Evolutionary conservation across 2,329 filamentous ascomycete genomes (phyloP).

Genomic region (Leptographium radiaticola): DNA sequence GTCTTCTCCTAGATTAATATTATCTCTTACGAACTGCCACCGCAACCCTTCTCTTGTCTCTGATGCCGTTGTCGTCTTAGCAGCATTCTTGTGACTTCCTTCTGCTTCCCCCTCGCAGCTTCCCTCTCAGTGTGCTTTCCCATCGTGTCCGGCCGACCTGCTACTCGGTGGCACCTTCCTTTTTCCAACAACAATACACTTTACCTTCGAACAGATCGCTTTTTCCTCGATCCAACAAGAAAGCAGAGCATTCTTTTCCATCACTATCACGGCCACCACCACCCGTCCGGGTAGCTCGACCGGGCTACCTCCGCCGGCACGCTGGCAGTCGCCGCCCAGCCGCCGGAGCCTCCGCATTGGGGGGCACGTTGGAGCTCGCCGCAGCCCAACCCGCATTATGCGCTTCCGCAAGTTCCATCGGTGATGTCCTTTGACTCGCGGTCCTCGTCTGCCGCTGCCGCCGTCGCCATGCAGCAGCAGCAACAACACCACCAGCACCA

Average conservation of each 20-base stretch:
- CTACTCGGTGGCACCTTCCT: neutral
- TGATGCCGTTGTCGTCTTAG: neutral
- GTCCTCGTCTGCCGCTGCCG: slow-evolving; percentile 18
- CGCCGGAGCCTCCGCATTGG: slow-evolving; percentile 31
- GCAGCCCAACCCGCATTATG: slow-evolving; percentile 26
- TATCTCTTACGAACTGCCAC: neutral
- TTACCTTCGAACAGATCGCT: too few relatives aligned
- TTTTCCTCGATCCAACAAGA: too few relatives aligned
- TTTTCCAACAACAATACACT: too few relatives aligned
- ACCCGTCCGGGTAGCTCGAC: neutral
- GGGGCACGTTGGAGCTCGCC: slow-evolving; percentile 45
- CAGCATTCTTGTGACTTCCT: neutral
- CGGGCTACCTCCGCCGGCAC: slow-evolving; percentile 16
- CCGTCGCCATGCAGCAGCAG: neutral
- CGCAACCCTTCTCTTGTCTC: neutral
- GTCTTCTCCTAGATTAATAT: neutral
- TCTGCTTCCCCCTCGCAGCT: neutral
- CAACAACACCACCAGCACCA: slow-evolving; percentile 3
- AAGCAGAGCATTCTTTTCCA: neutral
- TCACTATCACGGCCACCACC: neutral
- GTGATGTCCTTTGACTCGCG: slow-evolving; percentile 38
- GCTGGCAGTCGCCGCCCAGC: slow-evolving; percentile 36
- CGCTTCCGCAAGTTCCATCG: slow-evolving; percentile 30
- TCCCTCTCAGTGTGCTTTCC: neutral
- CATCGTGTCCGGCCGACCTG: neutral